These are phyloP conservation scores for Venturia carpophila DNA, from an alignment of 2,329 filamentous ascomycete species.

Conservation along the genomic window DNA sequence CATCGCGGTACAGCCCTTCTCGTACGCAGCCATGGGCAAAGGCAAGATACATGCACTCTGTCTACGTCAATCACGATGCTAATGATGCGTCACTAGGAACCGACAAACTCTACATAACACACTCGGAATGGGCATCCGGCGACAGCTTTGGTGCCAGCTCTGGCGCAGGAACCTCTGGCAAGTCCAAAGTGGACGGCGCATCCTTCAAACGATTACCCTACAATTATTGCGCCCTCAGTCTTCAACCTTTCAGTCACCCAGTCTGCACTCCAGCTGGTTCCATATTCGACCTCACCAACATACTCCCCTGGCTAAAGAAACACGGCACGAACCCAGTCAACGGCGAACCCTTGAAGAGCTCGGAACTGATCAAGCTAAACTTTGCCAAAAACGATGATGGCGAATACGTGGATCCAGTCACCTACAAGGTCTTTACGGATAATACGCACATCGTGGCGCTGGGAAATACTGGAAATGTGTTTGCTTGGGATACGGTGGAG, in stretches of 20 bases:
- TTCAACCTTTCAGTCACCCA: constrained; percentile 90
- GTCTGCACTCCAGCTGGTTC: constrained; percentile 84
- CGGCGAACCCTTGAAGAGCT: constrained; percentile 66
- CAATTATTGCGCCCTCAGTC: constrained; percentile 93
- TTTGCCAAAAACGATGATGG: constrained; percentile 87
- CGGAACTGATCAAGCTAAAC: constrained; percentile 82
- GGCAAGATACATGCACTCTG: neutral
- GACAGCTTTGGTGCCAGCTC: constrained; percentile 81
- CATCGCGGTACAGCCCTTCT: neutral
- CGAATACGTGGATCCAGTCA: constrained; percentile 92
- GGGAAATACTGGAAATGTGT: constrained; percentile 82
- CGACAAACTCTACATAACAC: constrained; percentile 62
- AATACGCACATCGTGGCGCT: constrained; percentile 95
- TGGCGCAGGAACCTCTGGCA: constrained; percentile 52
- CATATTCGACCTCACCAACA: constrained; percentile 93
- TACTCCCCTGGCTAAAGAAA: constrained; percentile 87
- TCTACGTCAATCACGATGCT: neutral
- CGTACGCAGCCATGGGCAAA: neutral
- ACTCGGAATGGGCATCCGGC: constrained; percentile 92
- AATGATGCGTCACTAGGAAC: constrained; percentile 23
- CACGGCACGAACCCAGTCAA: constrained; percentile 87
- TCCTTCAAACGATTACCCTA: constrained; percentile 86
- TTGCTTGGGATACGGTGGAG: constrained; percentile 92
- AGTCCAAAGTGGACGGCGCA: constrained; percentile 46
- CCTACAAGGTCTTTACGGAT: constrained; percentile 94